Percentiles rank a stretch among this genome's conserved stretches.
phyloP scores from a whole-genome alignment of 306 rosid genomes.

The Quercus gilva region DNA sequence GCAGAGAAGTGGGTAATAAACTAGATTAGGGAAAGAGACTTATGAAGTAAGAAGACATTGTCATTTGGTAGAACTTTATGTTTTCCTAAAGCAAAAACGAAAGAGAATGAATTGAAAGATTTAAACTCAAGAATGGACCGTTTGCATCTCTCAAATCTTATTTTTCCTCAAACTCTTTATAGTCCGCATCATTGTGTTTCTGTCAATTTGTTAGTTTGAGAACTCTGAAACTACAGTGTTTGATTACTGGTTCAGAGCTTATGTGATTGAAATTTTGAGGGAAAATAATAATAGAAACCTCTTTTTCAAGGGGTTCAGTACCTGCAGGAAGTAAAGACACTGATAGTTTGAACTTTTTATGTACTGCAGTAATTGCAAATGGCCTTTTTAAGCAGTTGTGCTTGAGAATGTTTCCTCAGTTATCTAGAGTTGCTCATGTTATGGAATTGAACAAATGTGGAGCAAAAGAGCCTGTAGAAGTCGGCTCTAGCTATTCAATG shows the following conservation, averaged over 20 bases:
- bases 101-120: background rate
- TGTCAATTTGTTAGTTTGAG: background rate
- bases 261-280: background rate
- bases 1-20: background rate
- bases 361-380: slow-evolving; percentile 66
- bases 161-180: too few relatives aligned
- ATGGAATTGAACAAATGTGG: slow-evolving; percentile 47
- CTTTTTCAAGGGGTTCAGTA: background rate
- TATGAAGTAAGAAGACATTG: background rate
- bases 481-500: slow-evolving; percentile 58
- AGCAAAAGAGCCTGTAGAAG: slow-evolving; percentile 39
- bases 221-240: background rate
- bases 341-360: slow-evolving; percentile 20
- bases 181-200: background rate
- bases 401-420: slow-evolving; percentile 79
- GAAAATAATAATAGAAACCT: background rate
- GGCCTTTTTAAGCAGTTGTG: slow-evolving; percentile 72
- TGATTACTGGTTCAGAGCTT: background rate
- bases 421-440: slow-evolving; percentile 51
- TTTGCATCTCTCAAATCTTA: too few relatives aligned
- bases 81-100: background rate
- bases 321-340: background rate
- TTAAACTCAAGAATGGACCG: too few relatives aligned
- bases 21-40: background rate
- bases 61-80: background rate